These are phyloP conservation scores for Alternaria brassicicola DNA, from an alignment of 2,329 filamentous ascomycete genomes.

Conservation along the genomic window DNA sequence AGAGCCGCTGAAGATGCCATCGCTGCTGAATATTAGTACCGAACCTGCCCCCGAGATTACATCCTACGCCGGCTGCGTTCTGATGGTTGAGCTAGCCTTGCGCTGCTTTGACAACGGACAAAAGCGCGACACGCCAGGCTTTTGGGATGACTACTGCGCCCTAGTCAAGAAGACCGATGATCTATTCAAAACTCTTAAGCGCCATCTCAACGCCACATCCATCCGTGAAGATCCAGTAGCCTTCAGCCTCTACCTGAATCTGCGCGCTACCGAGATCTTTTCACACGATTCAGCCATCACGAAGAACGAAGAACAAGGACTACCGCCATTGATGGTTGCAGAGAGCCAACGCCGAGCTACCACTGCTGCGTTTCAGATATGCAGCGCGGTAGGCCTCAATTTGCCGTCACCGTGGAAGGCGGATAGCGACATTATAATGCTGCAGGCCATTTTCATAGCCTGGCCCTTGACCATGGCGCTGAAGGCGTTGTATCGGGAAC, in stretches of 20 bases:
- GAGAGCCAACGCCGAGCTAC: not conserved
- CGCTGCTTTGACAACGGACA: constrained; percentile 2
- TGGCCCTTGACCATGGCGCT: constrained; percentile 5
- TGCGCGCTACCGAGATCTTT: not conserved
- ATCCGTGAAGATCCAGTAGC: constrained; percentile 3
- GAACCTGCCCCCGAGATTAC: not conserved
- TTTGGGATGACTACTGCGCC: not conserved
- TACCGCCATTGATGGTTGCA: not conserved
- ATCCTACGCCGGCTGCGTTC: not conserved
- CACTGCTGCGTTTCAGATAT: not conserved
- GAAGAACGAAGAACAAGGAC: not conserved
- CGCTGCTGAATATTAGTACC: not conserved
- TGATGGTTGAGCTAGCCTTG: not conserved
- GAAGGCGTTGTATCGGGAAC: not conserved
- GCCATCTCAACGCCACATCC: not conserved
- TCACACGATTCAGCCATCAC: not conserved
- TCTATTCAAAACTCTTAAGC: not conserved
- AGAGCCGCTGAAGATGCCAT: not conserved
- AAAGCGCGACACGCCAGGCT: not conserved
- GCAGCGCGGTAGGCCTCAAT: constrained; percentile 3
- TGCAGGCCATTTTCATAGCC: constrained; percentile 1
- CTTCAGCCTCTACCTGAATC: not conserved
- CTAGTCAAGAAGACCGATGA: not conserved
- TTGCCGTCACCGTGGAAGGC: not conserved
- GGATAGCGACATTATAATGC: not conserved